phyloP scores from a whole-genome alignment of 2,329 filamentous ascomycete species.

The Paraconiothyrium sp. region DNA sequence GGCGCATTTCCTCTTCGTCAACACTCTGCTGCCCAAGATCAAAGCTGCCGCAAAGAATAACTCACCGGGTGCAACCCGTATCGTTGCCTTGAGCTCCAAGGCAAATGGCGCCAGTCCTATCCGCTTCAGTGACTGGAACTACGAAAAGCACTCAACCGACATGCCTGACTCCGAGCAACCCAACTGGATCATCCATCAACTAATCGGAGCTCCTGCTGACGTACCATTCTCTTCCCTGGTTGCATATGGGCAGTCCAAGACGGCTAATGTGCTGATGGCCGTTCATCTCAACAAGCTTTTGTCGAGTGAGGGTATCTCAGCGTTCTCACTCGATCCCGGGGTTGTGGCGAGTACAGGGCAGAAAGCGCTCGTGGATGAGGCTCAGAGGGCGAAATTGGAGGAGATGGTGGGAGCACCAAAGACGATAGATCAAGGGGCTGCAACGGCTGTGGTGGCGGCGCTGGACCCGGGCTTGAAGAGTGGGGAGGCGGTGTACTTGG shows the following conservation, averaged over 20 bases:
- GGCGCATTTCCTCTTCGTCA: conserved; percentile 53
- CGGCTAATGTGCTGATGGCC: conserved; percentile 24
- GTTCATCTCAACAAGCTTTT: conserved; percentile 15
- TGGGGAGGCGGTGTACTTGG: conserved; percentile 10
- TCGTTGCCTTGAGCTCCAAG: conserved; percentile 21
- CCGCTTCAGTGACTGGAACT: conserved; percentile 54
- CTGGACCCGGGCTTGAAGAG: conserved; percentile 23
- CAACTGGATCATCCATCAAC: not conserved
- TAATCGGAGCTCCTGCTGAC: not conserved
- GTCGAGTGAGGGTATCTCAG: conserved; percentile 17
- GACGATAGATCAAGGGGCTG: conserved; percentile 25
- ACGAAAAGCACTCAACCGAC: conserved; percentile 26
- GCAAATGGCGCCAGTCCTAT: conserved; percentile 15
- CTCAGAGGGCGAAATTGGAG: not conserved
- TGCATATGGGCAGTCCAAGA: conserved; percentile 31
- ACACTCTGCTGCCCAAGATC: conserved; percentile 51
- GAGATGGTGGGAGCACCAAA: conserved; percentile 8
- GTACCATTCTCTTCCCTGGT: conserved; percentile 3
- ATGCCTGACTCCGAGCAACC: conserved; percentile 21
- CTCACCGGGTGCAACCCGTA: conserved; percentile 19
- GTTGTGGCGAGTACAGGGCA: conserved; percentile 14
- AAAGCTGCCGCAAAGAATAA: conserved; percentile 16
- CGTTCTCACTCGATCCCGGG: conserved; percentile 25
- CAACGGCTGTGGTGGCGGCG: conserved; percentile 26
- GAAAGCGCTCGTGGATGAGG: not conserved